Evolutionary conservation across 2,329 filamentous ascomycete species (phyloP).

Genomic region (Monilinia laxa): DNA sequence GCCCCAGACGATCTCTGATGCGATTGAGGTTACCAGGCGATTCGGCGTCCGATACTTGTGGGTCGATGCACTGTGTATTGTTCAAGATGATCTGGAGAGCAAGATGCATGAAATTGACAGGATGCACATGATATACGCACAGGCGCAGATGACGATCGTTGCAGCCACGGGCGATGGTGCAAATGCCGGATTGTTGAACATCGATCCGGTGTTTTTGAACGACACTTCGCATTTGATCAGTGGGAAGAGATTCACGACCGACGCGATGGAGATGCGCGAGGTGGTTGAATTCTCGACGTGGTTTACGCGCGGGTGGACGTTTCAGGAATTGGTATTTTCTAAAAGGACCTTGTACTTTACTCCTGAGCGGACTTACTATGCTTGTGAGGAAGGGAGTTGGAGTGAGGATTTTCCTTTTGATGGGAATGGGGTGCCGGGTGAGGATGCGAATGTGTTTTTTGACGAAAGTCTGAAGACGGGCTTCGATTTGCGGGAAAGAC

Average conservation of each 20-base stretch:
- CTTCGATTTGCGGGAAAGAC: not conserved
- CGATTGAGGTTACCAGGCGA: slow-evolving; percentile 20
- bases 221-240: not conserved
- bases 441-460: not conserved
- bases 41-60: slow-evolving; percentile 26
- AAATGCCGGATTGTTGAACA: not conserved
- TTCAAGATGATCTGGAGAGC: slow-evolving; percentile 25
- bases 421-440: not conserved
- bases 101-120: slow-evolving; percentile 22
- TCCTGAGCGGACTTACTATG: slow-evolving; percentile 30
- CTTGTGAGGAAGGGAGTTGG: slow-evolving; percentile 27
- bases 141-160: slow-evolving; percentile 23
- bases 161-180: slow-evolving; percentile 13
- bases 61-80: slow-evolving; percentile 30
- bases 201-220: not conserved
- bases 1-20: slow-evolving; percentile 25
- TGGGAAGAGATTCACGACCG: not conserved
- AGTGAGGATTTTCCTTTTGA: slow-evolving; percentile 1
- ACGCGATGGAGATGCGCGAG: not conserved
- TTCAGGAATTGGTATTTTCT: slow-evolving; percentile 34
- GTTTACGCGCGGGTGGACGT: slow-evolving; percentile 30
- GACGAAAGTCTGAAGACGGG: not conserved
- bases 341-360: slow-evolving; percentile 31
- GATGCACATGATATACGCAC: slow-evolving; percentile 25
- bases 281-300: slow-evolving; percentile 7